Conservation (phyloP, 257 asterid species). For the Scutellaria galericulata region DNA sequence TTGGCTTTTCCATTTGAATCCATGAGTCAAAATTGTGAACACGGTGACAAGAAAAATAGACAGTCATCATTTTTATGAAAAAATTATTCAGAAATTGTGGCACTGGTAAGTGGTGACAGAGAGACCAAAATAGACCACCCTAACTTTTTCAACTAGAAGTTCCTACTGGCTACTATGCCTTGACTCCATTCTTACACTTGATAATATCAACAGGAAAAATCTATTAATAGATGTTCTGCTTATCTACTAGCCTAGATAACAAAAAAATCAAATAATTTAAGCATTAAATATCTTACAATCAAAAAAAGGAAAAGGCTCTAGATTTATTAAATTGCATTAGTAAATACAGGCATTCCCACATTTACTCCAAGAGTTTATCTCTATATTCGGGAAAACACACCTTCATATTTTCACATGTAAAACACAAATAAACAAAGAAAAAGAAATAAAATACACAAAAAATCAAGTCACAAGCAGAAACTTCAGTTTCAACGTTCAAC, state of each 20-base stretch:
- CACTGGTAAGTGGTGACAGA: neutral
- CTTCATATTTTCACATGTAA: neutral
- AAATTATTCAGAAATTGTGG: neutral
- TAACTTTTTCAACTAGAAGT: neutral
- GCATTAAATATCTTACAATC: neutral
- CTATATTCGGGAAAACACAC: neutral
- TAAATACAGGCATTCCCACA: neutral
- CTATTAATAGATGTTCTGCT: neutral
- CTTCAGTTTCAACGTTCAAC: neutral
- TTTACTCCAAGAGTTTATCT: neutral
- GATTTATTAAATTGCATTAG: neutral
- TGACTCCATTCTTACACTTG: slow-evolving; percentile 21
- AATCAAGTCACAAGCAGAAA: neutral
- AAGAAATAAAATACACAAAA: neutral
- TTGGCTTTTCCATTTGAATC: neutral
- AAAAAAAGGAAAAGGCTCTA: neutral
- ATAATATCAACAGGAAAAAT: slow-evolving; percentile 20
- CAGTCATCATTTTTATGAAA: neutral
- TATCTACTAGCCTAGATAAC: neutral
- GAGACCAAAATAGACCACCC: neutral
- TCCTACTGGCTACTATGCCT: neutral
- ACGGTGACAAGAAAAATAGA: neutral
- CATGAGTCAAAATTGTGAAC: neutral
- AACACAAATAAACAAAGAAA: neutral
- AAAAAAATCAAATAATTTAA: neutral